phyloP scores from a whole-genome alignment of 139 green algal genomes.

The Picochlorum sp. region DNA sequence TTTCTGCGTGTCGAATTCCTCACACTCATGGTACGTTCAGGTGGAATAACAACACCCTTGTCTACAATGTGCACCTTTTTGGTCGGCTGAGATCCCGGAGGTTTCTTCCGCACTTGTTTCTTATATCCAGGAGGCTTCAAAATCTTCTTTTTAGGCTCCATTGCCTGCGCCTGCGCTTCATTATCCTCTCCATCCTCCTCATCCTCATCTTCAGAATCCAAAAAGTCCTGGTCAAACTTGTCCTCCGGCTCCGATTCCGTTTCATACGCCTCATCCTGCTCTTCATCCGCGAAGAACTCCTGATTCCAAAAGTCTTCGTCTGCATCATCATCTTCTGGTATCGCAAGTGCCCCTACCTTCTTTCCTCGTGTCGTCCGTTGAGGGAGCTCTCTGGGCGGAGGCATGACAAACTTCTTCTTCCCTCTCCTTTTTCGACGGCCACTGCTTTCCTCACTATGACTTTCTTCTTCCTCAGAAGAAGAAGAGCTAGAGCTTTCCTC shows the following conservation, averaged over 20 bases:
- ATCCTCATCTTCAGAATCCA: constrained; percentile 46
- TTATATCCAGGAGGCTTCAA: constrained; percentile 35
- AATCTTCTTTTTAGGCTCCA: constrained; percentile 26
- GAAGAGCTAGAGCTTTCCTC: not conserved
- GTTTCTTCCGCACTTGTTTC: constrained; percentile 7
- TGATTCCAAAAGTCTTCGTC: constrained; percentile 82
- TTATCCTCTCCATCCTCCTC: constrained; percentile 28
- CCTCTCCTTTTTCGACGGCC: not conserved
- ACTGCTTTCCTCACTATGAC: constrained; percentile 5
- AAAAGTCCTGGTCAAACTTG: constrained; percentile 69
- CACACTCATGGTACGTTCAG: constrained; percentile 17
- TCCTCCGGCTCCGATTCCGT: constrained; percentile 56
- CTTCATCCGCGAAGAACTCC: constrained; percentile 67
- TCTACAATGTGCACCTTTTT: not conserved
- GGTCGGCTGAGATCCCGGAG: constrained; percentile 2
- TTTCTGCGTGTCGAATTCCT: constrained; percentile 44
- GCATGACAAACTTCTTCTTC: constrained; percentile 6
- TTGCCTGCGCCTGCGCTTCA: constrained; percentile 9
- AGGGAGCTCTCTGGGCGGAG: constrained; percentile 33
- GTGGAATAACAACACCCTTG: constrained; percentile 5
- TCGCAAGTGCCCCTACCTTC: constrained; percentile 24
- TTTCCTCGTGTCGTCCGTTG: constrained; percentile 37
- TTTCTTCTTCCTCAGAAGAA: constrained; percentile 8
- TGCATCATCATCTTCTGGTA: constrained; percentile 30
- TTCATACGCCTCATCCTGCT: constrained; percentile 56